Percentiles rank a stretch among this genome's conserved stretches.
Conservation (phyloP, 202 grass and related monocot species). For the Thinopyrum obtusiflorum region DNA sequence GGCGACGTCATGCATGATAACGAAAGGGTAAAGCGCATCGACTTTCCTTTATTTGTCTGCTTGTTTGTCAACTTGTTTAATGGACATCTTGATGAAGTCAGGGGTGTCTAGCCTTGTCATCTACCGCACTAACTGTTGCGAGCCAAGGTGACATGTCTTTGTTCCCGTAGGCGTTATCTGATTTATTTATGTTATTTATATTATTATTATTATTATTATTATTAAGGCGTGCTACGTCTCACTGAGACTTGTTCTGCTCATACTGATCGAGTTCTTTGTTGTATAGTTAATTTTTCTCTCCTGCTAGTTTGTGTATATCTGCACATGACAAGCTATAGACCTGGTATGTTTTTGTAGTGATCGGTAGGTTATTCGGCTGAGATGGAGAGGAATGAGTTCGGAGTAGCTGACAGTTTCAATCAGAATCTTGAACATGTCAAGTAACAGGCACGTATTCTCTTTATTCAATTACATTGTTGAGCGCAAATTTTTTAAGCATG, state of each 20-base stretch:
- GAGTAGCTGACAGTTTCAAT: background rate
- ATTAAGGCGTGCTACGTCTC: background rate
- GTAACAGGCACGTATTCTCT: background rate
- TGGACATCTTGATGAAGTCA: background rate
- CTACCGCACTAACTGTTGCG: background rate
- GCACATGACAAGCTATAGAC: background rate
- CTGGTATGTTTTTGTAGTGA: background rate
- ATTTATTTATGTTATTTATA: no score
- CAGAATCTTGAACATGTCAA: background rate
- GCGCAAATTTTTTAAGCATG: no score
- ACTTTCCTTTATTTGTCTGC: background rate
- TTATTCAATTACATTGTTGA: background rate
- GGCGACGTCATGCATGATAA: constrained; percentile 5
- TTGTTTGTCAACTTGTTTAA: background rate
- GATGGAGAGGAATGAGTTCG: no score
- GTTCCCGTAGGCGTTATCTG: background rate
- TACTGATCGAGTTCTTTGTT: background rate
- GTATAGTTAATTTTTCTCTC: background rate
- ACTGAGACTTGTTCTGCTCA: background rate
- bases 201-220: no score
- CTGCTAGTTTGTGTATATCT: background rate
- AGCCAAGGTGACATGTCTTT: background rate
- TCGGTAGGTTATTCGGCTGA: background rate
- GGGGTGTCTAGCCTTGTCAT: background rate
- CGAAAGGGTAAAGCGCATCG: background rate